phyloP scores from a whole-genome alignment of 2,329 filamentous ascomycete genomes.

The Epichloe aotearoae region DNA sequence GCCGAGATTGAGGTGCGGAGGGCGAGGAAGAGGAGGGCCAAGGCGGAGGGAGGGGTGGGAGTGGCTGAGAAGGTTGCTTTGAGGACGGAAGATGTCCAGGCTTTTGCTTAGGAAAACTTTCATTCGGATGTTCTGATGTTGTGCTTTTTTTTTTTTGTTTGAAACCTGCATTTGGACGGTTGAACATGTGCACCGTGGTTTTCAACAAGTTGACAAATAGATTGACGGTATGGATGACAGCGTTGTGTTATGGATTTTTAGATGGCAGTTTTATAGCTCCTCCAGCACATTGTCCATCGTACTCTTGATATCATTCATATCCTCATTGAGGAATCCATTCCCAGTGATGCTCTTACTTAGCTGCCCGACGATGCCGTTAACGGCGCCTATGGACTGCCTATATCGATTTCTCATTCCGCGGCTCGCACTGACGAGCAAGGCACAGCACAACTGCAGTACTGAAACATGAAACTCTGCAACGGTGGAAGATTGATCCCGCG shows the following conservation, averaged over 20 bases:
- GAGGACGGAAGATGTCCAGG: background rate
- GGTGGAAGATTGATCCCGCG: slow-evolving; percentile 11
- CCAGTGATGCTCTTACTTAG: slow-evolving; percentile 20
- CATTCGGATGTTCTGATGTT: too few species aligned
- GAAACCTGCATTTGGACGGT: too few species aligned
- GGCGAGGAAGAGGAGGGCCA: slow-evolving; percentile 40
- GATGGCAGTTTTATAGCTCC: background rate
- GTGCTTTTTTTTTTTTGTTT: too few species aligned
- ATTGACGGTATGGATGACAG: too few species aligned
- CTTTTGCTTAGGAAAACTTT: background rate
- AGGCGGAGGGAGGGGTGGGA: slow-evolving; percentile 21
- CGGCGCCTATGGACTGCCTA: slow-evolving; percentile 34
- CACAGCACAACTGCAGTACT: slow-evolving; percentile 40
- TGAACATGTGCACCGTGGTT: too few species aligned
- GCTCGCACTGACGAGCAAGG: slow-evolving; percentile 34
- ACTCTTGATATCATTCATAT: slow-evolving; percentile 31
- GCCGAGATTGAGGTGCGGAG: slow-evolving; percentile 57
- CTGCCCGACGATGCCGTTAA: slow-evolving; percentile 34
- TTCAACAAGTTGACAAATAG: too few species aligned
- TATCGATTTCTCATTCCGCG: slow-evolving; percentile 36
- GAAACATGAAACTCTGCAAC: slow-evolving; percentile 39
- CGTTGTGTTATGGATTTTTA: too few species aligned
- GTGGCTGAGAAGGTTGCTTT: background rate
- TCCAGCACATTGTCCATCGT: slow-evolving; percentile 12
- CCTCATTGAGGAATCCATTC: slow-evolving; percentile 21